These are phyloP conservation scores for Cicer cuneatum DNA, from an alignment of 306 rosid species.

Conservation along the genomic window DNA sequence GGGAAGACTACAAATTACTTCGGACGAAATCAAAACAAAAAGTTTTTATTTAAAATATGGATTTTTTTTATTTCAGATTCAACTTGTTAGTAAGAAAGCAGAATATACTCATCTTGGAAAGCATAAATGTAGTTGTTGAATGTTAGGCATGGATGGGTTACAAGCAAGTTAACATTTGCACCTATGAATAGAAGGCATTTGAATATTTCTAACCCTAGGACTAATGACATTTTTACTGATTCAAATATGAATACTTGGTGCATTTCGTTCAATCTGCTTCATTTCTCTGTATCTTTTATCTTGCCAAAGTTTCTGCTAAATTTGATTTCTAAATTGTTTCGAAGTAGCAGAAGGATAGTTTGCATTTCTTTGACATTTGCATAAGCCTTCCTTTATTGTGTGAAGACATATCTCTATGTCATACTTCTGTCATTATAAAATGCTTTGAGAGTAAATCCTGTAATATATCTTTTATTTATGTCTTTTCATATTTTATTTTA, in stretches of 20 bases:
- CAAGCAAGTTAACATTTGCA: conserved; percentile 30
- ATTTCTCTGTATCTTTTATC: conserved; percentile 20
- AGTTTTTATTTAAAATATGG: conserved; percentile 5
- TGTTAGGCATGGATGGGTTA: conserved; percentile 20
- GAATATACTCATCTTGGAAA: conserved; percentile 14
- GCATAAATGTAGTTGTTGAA: conserved; percentile 21
- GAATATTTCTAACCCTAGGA: conserved; percentile 27
- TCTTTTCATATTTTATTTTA: conserved; percentile 44
- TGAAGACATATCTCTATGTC: conserved; percentile 18
- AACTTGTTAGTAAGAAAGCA: conserved; percentile 1
- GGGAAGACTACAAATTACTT: conserved; percentile 24
- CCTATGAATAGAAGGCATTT: conserved; percentile 34
- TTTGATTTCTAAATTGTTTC: conserved; percentile 4
- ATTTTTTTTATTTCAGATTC: background rate
- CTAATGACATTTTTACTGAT: conserved; percentile 16
- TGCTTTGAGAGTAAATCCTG: conserved; percentile 26
- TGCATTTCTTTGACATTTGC: conserved; percentile 34
- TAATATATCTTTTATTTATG: background rate
- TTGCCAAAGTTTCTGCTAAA: conserved; percentile 24
- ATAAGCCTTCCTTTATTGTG: conserved; percentile 19
- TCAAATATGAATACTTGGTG: conserved; percentile 8
- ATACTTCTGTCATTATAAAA: conserved; percentile 18
- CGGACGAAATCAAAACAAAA: conserved; percentile 17
- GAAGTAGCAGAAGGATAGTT: conserved; percentile 25
- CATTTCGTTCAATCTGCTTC: conserved; percentile 32